These are phyloP conservation scores for Asterophora parasitica DNA, from an alignment of 768 basidiomycete species.

Conservation along the genomic window DNA sequence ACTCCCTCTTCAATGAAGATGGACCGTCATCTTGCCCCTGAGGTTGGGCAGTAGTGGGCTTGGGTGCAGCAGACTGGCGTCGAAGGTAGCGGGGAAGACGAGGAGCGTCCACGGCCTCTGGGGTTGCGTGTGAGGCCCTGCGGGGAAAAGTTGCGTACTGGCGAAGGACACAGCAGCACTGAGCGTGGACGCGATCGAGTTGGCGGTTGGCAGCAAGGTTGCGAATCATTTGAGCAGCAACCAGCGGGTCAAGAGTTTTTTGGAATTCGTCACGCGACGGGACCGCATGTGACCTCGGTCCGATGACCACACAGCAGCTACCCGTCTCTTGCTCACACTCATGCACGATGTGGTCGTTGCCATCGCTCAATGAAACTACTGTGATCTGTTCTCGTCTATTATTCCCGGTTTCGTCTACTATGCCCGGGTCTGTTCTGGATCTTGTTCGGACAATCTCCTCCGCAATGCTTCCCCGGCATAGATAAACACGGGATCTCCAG, in stretches of 20 bases:
- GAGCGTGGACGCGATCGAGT: not conserved
- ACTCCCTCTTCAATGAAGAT: slow-evolving; percentile 13
- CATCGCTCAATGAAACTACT: not conserved
- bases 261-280: slow-evolving; percentile 10
- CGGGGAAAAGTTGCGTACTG: slow-evolving; percentile 1
- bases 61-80: slow-evolving; percentile 17
- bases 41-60: not conserved
- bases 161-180: slow-evolving; percentile 3
- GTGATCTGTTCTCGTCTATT: too few relatives aligned
- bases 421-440: slow-evolving; percentile 7
- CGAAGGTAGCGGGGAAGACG: slow-evolving; percentile 27
- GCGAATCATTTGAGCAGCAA: slow-evolving; percentile 5
- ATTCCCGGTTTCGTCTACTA: too few relatives aligned
- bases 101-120: not conserved
- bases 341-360: slow-evolving; percentile 5
- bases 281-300: slow-evolving; percentile 15
- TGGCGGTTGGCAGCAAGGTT: slow-evolving; percentile 10
- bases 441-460: slow-evolving; percentile 16
- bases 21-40: slow-evolving; percentile 2
- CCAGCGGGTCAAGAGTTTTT: not conserved
- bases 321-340: not conserved
- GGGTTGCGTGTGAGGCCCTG: too few relatives aligned
- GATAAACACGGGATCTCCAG: not conserved
- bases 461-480: slow-evolving; percentile 27
- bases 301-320: not conserved